Conservation (phyloP, 345 rosid species). For the Populus davidiana region DNA sequence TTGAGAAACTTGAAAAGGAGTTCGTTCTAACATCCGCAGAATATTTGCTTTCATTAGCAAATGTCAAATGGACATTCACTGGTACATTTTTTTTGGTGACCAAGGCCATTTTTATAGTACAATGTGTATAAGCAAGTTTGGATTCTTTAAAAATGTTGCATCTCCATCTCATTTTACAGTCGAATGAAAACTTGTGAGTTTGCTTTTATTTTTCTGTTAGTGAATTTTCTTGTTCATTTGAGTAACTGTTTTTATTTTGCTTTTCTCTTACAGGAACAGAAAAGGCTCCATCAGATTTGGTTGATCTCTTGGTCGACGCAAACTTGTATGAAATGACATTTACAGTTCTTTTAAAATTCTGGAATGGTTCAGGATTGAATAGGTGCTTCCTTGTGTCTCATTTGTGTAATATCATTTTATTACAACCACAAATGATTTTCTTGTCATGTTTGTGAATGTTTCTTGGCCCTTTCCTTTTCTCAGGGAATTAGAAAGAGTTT, state of each 20-base stretch:
- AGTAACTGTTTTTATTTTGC: conserved; percentile 3
- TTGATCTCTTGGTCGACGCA: conserved; percentile 68
- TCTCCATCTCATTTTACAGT: background rate
- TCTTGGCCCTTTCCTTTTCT: conserved; percentile 15
- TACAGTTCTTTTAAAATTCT: conserved; percentile 70
- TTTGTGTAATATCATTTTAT: conserved; percentile 5
- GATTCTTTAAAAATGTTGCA: background rate
- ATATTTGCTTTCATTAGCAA: conserved; percentile 66
- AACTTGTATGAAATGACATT: conserved; percentile 84
- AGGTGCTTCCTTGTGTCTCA: conserved; percentile 39
- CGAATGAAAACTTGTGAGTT: background rate
- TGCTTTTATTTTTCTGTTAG: background rate
- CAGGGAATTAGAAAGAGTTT: conserved; percentile 86
- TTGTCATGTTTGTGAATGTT: conserved; percentile 12
- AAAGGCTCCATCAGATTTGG: conserved; percentile 62
- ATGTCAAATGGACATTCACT: conserved; percentile 58
- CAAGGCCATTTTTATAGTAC: background rate
- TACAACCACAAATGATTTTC: conserved; percentile 12
- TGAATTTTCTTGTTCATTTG: background rate
- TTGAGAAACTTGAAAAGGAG: conserved; percentile 70
- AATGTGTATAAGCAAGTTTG: background rate
- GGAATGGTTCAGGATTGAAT: conserved; percentile 68
- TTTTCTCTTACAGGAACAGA: conserved; percentile 42
- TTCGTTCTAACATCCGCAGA: conserved; percentile 80
- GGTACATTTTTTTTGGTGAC: conserved; percentile 37